A percentile compares a stretch with the other conserved stretches of the same genome.
Conservation (phyloP, 169 alveolate genomes). For the Eimeria falciformis region DNA sequence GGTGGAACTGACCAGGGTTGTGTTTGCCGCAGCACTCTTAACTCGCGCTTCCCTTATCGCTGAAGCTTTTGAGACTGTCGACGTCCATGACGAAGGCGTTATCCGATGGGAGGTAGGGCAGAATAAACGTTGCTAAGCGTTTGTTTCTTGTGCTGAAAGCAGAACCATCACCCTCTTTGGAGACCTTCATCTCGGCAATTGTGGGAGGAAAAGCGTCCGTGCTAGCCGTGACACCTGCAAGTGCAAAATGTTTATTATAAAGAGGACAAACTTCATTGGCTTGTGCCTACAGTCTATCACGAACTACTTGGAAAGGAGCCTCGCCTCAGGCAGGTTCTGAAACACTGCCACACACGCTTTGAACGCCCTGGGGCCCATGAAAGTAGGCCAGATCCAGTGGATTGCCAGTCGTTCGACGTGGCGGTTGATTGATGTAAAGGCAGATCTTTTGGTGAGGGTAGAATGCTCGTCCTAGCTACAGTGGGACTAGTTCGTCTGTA, state of each 20-base stretch:
- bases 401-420: background rate
- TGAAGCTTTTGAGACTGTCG: conserved; percentile 63
- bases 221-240: too few species aligned
- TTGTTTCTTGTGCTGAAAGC: background rate
- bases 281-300: conserved; percentile 51
- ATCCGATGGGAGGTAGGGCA: conserved; percentile 57
- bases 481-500: background rate
- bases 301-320: conserved; percentile 61
- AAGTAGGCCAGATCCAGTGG: background rate
- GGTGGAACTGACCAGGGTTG: too few species aligned
- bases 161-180: too few species aligned
- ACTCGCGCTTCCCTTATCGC: conserved; percentile 56
- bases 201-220: too few species aligned
- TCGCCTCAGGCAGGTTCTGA: conserved; percentile 74
- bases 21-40: conserved; percentile 19
- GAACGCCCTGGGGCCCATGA: background rate
- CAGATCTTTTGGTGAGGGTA: too few species aligned
- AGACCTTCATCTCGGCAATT: too few species aligned
- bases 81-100: conserved; percentile 60
- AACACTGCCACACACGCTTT: conserved; percentile 49
- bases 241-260: too few species aligned
- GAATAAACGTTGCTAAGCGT: background rate
- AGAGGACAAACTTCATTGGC: too few species aligned
- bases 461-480: too few species aligned
- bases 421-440: background rate